Evolutionary conservation across 257 asterid species (phyloP).

Genomic region (Solanum arcanum): DNA sequence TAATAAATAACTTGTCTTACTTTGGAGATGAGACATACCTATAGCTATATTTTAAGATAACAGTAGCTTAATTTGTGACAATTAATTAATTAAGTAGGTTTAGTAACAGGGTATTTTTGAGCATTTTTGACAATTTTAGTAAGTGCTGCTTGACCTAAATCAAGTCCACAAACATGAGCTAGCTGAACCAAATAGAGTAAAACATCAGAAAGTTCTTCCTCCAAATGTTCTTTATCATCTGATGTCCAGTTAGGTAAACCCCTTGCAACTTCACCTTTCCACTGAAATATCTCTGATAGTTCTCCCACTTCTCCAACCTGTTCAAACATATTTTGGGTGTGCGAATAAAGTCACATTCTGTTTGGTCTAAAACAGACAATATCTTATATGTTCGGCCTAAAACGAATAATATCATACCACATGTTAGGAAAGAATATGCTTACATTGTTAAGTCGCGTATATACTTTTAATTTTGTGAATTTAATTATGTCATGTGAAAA

Average conservation of each 20-base stretch:
- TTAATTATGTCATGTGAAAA: background rate
- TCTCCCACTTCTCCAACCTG: constrained; percentile 79
- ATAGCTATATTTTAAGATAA: background rate
- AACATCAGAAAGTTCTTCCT: constrained; percentile 58
- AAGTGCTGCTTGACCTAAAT: constrained; percentile 58
- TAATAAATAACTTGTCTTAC: background rate
- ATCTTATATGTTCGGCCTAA: background rate
- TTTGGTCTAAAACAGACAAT: no score
- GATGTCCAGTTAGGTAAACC: constrained; percentile 51
- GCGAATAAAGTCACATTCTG: background rate
- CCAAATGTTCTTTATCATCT: constrained; percentile 42
- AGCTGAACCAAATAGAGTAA: constrained; percentile 41
- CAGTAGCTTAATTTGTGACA: background rate
- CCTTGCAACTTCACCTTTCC: constrained; percentile 63
- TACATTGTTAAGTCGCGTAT: background rate
- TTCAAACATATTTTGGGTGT: background rate
- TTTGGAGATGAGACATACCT: background rate
- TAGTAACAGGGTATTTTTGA: constrained; percentile 30
- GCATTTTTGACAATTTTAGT: constrained; percentile 45
- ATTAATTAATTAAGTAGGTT: background rate
- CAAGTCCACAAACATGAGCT: constrained; percentile 55
- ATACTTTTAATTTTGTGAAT: background rate
- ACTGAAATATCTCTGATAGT: constrained; percentile 54
- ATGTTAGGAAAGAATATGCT: background rate
- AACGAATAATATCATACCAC: background rate